These are phyloP conservation scores for Leccinum holopus DNA, from an alignment of 1,284 basidiomycete genomes.

Conservation along the genomic window DNA sequence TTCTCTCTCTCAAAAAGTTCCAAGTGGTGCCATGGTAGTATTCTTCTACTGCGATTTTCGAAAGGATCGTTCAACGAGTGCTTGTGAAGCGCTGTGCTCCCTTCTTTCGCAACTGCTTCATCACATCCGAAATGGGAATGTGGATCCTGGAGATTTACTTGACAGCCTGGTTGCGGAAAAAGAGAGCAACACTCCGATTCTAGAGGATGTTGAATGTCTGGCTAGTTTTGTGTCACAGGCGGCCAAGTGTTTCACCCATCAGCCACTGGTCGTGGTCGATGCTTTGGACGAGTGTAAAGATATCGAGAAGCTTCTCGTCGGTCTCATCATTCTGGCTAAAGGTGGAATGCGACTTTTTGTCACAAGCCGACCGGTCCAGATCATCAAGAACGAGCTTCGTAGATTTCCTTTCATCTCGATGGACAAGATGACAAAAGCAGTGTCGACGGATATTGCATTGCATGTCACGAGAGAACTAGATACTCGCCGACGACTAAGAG, in stretches of 20 bases:
- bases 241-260: neutral
- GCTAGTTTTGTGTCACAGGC: neutral
- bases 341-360: conserved; percentile 11
- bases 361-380: conserved; percentile 12
- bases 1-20: neutral
- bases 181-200: neutral
- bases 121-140: neutral
- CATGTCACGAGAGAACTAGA: conserved; percentile 16
- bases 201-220: conserved; percentile 4
- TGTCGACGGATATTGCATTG: conserved; percentile 12
- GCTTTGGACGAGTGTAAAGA: conserved; percentile 17
- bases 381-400: conserved; percentile 7
- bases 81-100: conserved; percentile 12
- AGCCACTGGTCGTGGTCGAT: conserved; percentile 11
- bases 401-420: conserved; percentile 4
- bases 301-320: conserved; percentile 4
- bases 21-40: neutral
- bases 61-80: conserved; percentile 5
- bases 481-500: conserved; percentile 8
- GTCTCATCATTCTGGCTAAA: conserved; percentile 1
- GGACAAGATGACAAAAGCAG: conserved; percentile 1
- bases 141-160: conserved; percentile 1
- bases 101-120: conserved; percentile 11
- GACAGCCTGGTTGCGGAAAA: conserved; percentile 4
- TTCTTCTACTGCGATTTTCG: conserved; percentile 16